phyloP scores from a whole-genome alignment of 345 rosid genomes.

The Streptanthus diversifolius region DNA sequence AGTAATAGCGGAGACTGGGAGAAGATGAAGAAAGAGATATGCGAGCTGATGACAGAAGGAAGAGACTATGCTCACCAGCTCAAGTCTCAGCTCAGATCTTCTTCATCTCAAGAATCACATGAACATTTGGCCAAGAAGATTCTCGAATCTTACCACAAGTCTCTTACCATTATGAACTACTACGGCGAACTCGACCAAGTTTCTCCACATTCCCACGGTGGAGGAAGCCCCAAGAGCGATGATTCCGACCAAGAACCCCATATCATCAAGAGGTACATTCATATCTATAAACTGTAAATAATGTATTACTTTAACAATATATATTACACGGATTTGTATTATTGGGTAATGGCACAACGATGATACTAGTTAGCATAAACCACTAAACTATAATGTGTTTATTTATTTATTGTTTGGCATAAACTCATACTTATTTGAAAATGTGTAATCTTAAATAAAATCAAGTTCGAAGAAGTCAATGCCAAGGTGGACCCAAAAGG shows the following conservation, averaged over 20 bases:
- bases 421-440: background rate
- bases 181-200: conserved; percentile 23
- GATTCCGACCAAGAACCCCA: conserved; percentile 56
- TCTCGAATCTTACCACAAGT: conserved; percentile 53
- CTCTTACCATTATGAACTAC: conserved; percentile 51
- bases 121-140: conserved; percentile 50
- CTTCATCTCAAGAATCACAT: conserved; percentile 47
- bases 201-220: conserved; percentile 44
- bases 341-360: background rate
- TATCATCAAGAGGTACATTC: conserved; percentile 33
- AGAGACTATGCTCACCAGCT: conserved; percentile 46
- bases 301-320: background rate
- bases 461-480: conserved; percentile 46
- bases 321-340: background rate
- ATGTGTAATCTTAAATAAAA: conserved; percentile 2
- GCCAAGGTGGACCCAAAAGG: conserved; percentile 53
- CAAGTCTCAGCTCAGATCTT: conserved; percentile 36
- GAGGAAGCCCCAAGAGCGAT: conserved; percentile 59
- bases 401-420: background rate
- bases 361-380: background rate
- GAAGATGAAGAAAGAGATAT: conserved; percentile 43
- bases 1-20: conserved; percentile 51
- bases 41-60: conserved; percentile 57
- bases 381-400: background rate
- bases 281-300: conserved; percentile 38